Base-by-base conservation (phyloP, 2,329 filamentous ascomycete genomes). In the Aspergillus quadricinctus region DNA sequence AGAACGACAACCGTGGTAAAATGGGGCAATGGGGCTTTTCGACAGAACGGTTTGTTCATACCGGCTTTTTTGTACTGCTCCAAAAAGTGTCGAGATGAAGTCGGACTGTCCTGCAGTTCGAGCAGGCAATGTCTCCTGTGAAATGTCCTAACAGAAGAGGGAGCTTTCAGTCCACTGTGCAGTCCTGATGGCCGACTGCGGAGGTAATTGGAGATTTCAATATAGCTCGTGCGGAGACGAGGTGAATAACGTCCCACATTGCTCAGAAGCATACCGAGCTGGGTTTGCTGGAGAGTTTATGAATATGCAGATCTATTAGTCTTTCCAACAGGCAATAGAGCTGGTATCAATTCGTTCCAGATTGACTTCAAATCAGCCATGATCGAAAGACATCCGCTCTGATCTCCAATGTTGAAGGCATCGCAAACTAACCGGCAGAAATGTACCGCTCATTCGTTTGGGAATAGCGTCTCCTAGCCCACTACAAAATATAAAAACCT, bases 31-130 rank as follows among this genome's bases (percentile, higher is more conserved):
- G 25, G 25, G 4, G 3, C 6, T 27, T 27, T 27, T 3, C 31
- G 14, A 17, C 14, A 37, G 27, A 17, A 52, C n/a, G n/a, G 19
- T 17, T 35, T 23, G 3, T 70, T 63, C 74, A 56, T 66, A 80
- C 75, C 76, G 29, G 73, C 74, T 57, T 76, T 72, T 61, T 80
- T 80, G 58, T 77, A 81, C 3, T 72, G 69, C 25, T 77, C 68
- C 61, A 79, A 67, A 43, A 70, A 67, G 9, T 66, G 58, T 25
- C 55, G 63, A 37, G 64, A 58, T 19, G 62, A 53, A n/a, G 21
- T 37, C 28, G 57, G 37, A 51, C 43, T 21, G 25, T 57, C 46
- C 3, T 31, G 40, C 28, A 63, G 63, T 45, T 73, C 64, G 19
- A 51, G 60, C 37, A 68, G 54, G 56, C 57, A 60, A 29, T 62